Conservation (phyloP, 2,329 filamentous ascomycete genomes). For the Celoporthe dispersa region DNA sequence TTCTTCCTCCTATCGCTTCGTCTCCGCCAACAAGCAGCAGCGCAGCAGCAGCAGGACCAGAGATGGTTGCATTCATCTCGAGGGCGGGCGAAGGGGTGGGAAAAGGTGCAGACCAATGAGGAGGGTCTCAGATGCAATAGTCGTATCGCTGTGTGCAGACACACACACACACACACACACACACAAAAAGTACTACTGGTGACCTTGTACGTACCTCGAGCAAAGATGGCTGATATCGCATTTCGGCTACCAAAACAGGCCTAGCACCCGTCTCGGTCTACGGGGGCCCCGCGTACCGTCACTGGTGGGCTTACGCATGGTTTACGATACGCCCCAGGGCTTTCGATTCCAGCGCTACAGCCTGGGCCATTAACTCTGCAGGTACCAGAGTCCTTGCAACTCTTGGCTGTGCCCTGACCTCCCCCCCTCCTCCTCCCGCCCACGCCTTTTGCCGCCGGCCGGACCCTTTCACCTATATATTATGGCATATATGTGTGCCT, state of each 20-base stretch:
- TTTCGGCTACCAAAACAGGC: neutral
- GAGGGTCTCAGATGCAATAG: neutral
- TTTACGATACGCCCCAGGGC: neutral
- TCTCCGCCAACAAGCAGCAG: neutral
- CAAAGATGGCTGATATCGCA: neutral
- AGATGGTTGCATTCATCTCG: neutral
- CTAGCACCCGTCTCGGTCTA: neutral
- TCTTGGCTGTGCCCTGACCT: neutral
- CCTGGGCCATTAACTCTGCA: neutral
- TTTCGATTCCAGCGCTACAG: neutral
- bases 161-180: neutral
- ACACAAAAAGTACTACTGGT: no score
- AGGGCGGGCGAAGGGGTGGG: neutral
- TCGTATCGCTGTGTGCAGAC: neutral
- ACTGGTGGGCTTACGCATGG: constrained; percentile 2
- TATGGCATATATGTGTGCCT: neutral
- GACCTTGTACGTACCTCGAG: neutral
- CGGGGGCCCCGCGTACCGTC: neutral
- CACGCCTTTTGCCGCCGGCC: neutral
- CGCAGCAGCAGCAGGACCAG: neutral
- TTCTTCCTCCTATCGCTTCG: neutral
- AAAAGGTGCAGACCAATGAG: neutral
- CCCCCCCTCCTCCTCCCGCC: neutral
- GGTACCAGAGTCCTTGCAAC: neutral
- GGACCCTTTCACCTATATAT: neutral